A percentile compares a stretch with the other conserved stretches of the same genome.
Evolutionary conservation across 148 eudicot species (phyloP).

Genomic region (Rheum nobile): DNA sequence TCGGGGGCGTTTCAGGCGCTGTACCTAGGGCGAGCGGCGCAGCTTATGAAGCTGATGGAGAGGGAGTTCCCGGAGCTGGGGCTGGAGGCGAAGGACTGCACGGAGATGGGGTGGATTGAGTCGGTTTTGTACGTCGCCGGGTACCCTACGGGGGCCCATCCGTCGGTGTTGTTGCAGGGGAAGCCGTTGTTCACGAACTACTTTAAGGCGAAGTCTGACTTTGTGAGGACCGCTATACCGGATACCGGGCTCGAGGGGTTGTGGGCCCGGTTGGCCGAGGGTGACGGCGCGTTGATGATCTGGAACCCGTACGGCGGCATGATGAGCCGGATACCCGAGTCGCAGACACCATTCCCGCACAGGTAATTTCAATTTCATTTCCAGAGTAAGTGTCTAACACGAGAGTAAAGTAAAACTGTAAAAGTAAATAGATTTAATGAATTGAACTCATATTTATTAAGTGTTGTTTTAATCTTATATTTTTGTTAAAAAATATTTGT

Average conservation of each 20-base stretch:
- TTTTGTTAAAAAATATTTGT: no score
- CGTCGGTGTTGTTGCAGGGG: background rate
- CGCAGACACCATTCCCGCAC: background rate
- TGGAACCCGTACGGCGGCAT: constrained; percentile 11
- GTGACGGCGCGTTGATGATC: background rate
- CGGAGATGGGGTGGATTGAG: constrained; percentile 13
- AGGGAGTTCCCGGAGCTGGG: constrained; percentile 10
- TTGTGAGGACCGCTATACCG: background rate
- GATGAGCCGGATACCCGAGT: constrained; percentile 10
- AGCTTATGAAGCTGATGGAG: background rate
- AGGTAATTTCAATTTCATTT: background rate
- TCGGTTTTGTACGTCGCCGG: constrained; percentile 9
- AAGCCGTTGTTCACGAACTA: constrained; percentile 6
- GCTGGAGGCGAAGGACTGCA: background rate
- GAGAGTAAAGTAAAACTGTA: no score
- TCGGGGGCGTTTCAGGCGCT: background rate
- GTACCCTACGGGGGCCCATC: background rate
- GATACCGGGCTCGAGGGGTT: background rate
- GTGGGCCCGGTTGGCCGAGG: background rate
- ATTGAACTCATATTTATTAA: no score
- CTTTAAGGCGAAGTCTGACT: constrained; percentile 12
- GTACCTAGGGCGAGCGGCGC: background rate
- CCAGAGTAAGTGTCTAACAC: no score
- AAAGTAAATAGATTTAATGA: no score
- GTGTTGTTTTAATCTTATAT: no score